phyloP scores from a whole-genome alignment of 345 rosid species.

The Hirschfeldia incana region DNA sequence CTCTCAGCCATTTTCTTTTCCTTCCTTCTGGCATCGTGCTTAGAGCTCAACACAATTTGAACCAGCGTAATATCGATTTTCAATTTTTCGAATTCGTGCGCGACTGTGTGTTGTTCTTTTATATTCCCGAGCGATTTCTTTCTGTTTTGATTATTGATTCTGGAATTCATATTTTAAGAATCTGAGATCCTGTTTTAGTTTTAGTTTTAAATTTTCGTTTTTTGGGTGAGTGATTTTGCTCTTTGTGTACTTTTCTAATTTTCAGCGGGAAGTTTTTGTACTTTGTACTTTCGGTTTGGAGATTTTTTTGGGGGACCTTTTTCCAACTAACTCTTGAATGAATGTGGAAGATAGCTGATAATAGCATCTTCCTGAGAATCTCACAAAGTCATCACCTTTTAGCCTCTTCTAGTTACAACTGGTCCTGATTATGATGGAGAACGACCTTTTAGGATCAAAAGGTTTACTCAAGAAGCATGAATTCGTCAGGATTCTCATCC shows the following conservation, averaged over 20 bases:
- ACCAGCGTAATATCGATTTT: too few relatives aligned
- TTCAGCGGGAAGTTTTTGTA: constrained; percentile 33
- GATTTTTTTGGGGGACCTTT: background rate
- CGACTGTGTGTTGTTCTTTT: too few relatives aligned
- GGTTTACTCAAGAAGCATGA: constrained; percentile 66
- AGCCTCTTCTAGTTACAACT: background rate
- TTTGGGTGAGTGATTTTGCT: background rate
- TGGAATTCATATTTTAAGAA: background rate
- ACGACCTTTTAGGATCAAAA: constrained; percentile 51
- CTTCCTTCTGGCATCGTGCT: too few relatives aligned
- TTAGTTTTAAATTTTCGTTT: background rate
- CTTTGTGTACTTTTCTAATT: background rate
- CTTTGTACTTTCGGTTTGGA: background rate
- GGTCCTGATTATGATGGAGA: constrained; percentile 67
- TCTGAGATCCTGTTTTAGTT: background rate
- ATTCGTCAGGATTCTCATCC: constrained; percentile 64
- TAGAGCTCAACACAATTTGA: too few relatives aligned
- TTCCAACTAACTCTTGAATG: constrained; percentile 7
- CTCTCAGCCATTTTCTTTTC: too few relatives aligned
- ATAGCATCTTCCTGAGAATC: background rate
- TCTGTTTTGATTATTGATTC: too few relatives aligned
- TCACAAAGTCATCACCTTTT: background rate
- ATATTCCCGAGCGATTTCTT: too few relatives aligned
- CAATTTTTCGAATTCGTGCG: too few relatives aligned
- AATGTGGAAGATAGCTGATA: constrained; percentile 18